Evolutionary conservation across 768 basidiomycete genomes (phyloP), one percentile per base, ranked within the genome.

Genomic region (Termitomyces sp.): DNA sequence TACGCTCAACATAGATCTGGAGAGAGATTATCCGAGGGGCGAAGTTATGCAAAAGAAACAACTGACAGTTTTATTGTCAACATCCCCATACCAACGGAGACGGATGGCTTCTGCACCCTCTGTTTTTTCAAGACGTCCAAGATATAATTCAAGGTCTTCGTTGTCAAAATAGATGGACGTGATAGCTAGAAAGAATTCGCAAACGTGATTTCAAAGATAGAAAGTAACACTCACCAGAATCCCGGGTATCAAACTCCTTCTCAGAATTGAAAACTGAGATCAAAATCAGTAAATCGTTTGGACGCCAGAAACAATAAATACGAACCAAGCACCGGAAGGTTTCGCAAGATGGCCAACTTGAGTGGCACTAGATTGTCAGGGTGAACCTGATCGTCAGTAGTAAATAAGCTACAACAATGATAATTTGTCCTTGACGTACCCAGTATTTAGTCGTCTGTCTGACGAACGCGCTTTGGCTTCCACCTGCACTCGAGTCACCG

Each of bases 361-460:
- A 98, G 79, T 14, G 92, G 87, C 26, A 98, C 88, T 39, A 97
- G 82, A 68, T 98, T 98, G 69, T 98, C 96, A 1, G 89, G 90
- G 69, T 98, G 96, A 3, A 96, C 81, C 81, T 82, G 31, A 14
- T 22, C 34, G 20, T 7, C 34, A 27, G 36, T 8, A 2, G 13
- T 39, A 7, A 26, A 31, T 46, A 1, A 22, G 26, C 34, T 20
- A 51, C 12, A 31, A 41, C 5, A 20, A 34, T 20, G 3, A 41
- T 29, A 5, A 13, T 26, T 22, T 39, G 34, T 24, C 12, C 34
- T n/a, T n/a, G 18, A 65, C 71, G 52, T 68, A 92, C 96, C 97
- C 97, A 99, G 67, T 99, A 99, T 70, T 99, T 99, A 12, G 97
- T 98, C 34, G 97, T 99, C 72, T 97, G 94, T 41, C 97, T 75